phyloP scores from a whole-genome alignment of 2,329 filamentous ascomycete species.

The Fusarium sp. region DNA sequence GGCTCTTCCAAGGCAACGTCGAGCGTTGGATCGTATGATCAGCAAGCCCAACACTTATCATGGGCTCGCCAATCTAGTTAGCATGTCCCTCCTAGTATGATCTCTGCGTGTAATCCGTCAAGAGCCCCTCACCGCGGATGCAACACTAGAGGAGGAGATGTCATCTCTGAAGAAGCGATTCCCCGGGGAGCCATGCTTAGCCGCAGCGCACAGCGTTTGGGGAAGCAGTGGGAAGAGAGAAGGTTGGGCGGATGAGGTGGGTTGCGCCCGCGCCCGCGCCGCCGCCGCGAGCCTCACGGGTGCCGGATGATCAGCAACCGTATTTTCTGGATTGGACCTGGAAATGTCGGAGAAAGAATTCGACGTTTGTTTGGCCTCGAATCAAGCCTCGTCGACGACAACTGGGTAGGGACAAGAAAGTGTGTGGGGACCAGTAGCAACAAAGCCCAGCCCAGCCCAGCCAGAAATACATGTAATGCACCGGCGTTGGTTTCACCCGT shows the following conservation, averaged over 20 bases:
- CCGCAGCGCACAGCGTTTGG: constrained; percentile 10
- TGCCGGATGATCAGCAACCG: constrained; percentile 26
- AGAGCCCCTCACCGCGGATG: constrained; percentile 17
- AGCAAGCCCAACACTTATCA: constrained; percentile 15
- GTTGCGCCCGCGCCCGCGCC: constrained; percentile 3
- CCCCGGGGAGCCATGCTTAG: constrained; percentile 27
- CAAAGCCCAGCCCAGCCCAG: neutral
- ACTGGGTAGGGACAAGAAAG: neutral
- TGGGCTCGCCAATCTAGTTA: constrained; percentile 34
- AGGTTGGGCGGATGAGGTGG: constrained; percentile 3
- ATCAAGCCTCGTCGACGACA: constrained; percentile 14
- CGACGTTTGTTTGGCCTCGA: constrained; percentile 24
- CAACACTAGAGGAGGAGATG: constrained; percentile 12
- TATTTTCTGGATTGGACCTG: constrained; percentile 29
- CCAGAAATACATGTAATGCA: constrained; percentile 8
- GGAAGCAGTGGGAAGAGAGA: neutral
- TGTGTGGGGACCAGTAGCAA: constrained; percentile 16
- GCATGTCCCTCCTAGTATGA: constrained; percentile 24
- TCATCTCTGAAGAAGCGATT: constrained; percentile 1
- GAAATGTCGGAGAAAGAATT: constrained; percentile 27
- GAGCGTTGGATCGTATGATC: constrained; percentile 32
- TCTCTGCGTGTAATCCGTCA: constrained; percentile 29
- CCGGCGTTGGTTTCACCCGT: constrained; percentile 23
- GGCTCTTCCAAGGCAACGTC: neutral
- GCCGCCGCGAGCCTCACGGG: constrained; percentile 20